These are phyloP conservation scores for Aspergillus neotritici DNA, from an alignment of 2,329 filamentous ascomycete genomes.

Conservation along the genomic window DNA sequence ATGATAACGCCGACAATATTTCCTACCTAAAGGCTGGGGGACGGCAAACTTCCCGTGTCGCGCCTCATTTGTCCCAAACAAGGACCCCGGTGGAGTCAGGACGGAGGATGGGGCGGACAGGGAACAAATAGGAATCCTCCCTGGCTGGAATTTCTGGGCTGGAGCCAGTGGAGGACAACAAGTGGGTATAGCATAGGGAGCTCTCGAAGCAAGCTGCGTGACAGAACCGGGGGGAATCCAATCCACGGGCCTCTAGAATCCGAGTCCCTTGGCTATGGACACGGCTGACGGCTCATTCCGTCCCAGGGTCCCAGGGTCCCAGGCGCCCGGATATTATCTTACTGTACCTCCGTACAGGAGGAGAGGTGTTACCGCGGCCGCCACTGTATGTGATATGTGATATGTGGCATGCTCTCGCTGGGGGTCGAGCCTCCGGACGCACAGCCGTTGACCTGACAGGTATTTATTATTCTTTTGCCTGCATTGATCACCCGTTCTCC, in stretches of 20 bases:
- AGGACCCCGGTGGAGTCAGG: slow-evolving; percentile 8
- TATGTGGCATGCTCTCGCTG: too few species aligned
- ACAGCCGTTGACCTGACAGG: slow-evolving; percentile 17
- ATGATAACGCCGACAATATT: background rate
- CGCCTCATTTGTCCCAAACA: slow-evolving; percentile 19
- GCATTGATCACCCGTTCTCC: slow-evolving; percentile 20
- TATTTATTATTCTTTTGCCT: slow-evolving; percentile 9
- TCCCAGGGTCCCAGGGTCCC: slow-evolving; percentile 6
- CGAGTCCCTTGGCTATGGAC: slow-evolving; percentile 13
- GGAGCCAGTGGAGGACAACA: slow-evolving; percentile 8
- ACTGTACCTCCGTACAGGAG: slow-evolving; percentile 6
- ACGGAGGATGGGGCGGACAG: slow-evolving; percentile 6
- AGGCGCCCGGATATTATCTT: slow-evolving; percentile 13
- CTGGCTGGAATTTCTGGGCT: slow-evolving; percentile 4
- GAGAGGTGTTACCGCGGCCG: too few species aligned
- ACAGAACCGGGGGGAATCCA: slow-evolving; percentile 9
- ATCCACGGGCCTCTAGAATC: slow-evolving; percentile 8
- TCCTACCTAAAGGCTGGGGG: slow-evolving; percentile 6
- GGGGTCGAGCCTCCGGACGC: slow-evolving; percentile 9
- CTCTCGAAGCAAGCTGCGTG: slow-evolving; percentile 10
- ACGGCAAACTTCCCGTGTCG: slow-evolving; percentile 14
- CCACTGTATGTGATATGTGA: too few species aligned
- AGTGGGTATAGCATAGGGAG: slow-evolving; percentile 8
- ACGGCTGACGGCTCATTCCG: slow-evolving; percentile 9
- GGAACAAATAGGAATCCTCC: slow-evolving; percentile 19